Evolutionary conservation across 2,329 filamentous ascomycete genomes (phyloP), one percentile per base, ranked within the genome.

Genomic region (Epichloe amarillans): DNA sequence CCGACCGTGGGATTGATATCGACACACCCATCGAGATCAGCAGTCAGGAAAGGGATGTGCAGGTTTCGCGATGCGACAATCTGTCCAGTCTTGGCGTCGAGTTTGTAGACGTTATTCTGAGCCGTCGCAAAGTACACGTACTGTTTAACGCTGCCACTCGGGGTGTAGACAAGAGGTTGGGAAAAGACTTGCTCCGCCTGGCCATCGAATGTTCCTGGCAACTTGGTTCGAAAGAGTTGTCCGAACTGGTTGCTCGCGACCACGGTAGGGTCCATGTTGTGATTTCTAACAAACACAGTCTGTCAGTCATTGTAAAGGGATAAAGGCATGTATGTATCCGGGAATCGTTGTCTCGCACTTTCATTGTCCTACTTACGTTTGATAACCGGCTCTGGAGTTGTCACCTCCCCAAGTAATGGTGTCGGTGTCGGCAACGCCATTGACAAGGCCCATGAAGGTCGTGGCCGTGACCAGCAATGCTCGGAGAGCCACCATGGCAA

Each of bases 221-320:
- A 66, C 0, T 58, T 46, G 0, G 72, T 73, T 56, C 68, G 71
- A 66, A 77, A 82, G 7, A 80, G 62, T 52, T 77, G 72, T 19
- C 71, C 74, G 55, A 81, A 82, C 47, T 75, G 69, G 3, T 72
- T 62, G 50, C 74, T 77, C 40, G 67, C 71, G 2, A 83, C 76
- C 8, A 81, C 65, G 14, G 73, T 68, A 1, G 79, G 79, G 57
- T 82, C 77, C 72, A 83, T 76, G 62, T 82, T 82, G 60, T 83
- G 79, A 58, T 79, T 82, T 19, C 66, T 67, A 41, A 2, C 26
- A 23, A 17, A 17, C 17, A 36, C 7, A 11, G 14, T 36, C 14
- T 40, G 21, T 37, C 47, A 43, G 30, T 14, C 39, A 49, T 23
- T 11, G 7, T 8, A 35, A 19, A 36, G 6, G 5, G n/a, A 8